Evolutionary conservation across 2,329 filamentous ascomycete genomes (phyloP).

Genomic region (Aspergillus pseudotamarii): DNA sequence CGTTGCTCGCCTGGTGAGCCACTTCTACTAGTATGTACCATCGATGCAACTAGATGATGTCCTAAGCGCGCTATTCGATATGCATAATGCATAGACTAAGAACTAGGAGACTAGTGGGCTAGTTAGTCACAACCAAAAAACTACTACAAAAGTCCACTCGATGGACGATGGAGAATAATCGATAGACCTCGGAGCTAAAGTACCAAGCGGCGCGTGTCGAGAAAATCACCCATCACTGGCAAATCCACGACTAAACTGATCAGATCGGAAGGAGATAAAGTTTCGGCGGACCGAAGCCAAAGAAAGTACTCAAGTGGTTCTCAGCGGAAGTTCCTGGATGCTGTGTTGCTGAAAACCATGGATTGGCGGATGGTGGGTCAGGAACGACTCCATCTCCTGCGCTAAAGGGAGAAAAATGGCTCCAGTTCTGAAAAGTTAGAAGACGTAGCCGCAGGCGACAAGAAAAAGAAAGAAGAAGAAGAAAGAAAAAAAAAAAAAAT

Average conservation of each 20-base stretch:
- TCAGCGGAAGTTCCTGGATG: constrained; percentile 3
- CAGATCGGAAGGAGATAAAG: constrained; percentile 1
- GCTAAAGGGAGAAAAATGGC: background rate
- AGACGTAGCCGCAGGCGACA: background rate
- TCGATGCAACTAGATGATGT: background rate
- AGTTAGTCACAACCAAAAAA: background rate
- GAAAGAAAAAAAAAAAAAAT: background rate
- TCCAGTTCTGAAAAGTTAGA: background rate
- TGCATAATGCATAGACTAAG: constrained; percentile 1
- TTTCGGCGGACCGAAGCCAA: background rate
- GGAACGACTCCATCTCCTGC: background rate
- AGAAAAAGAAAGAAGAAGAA: background rate
- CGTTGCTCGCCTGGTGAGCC: background rate
- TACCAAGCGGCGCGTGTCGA: background rate
- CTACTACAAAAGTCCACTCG: background rate
- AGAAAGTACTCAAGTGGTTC: background rate
- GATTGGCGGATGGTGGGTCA: background rate
- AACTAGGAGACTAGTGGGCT: background rate
- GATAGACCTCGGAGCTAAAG: background rate
- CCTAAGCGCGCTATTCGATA: background rate
- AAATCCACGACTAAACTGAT: background rate
- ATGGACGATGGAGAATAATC: background rate
- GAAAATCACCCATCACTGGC: background rate
- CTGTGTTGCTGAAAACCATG: background rate
- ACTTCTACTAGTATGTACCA: background rate